Conservation (phyloP, 2,329 filamentous ascomycete species). For the Elsinoe perseae region DNA sequence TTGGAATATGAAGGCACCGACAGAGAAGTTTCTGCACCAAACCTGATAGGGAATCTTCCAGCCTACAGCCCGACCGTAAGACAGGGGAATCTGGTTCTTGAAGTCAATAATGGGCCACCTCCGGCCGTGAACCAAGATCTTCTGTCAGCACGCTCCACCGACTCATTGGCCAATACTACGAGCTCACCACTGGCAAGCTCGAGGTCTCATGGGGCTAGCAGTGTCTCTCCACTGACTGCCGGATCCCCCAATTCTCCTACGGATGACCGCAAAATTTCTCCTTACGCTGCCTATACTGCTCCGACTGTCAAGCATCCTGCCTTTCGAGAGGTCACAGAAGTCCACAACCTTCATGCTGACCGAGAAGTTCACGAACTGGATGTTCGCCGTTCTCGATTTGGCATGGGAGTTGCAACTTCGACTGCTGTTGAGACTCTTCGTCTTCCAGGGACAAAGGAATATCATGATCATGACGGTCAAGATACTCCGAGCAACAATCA, state of each 20-base stretch:
- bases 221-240: neutral
- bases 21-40: neutral
- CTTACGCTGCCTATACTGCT: neutral
- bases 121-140: too few relatives aligned
- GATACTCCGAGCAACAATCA: too few relatives aligned
- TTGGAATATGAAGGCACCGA: neutral
- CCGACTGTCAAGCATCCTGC: neutral
- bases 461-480: too few relatives aligned
- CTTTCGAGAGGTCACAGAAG: neutral
- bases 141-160: too few relatives aligned
- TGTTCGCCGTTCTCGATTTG: neutral
- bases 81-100: too few relatives aligned
- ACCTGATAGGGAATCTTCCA: neutral
- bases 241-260: neutral
- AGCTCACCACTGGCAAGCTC: neutral
- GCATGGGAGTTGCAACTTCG: too few relatives aligned
- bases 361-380: neutral
- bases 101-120: too few relatives aligned
- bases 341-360: neutral
- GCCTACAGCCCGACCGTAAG: too few relatives aligned
- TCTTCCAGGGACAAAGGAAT: too few relatives aligned
- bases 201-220: neutral
- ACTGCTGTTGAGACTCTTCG: too few relatives aligned
- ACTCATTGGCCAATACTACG: too few relatives aligned
- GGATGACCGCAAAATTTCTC: neutral